These are phyloP conservation scores for Mixia osmundae DNA, from an alignment of 1,284 basidiomycete genomes.

Conservation along the genomic window DNA sequence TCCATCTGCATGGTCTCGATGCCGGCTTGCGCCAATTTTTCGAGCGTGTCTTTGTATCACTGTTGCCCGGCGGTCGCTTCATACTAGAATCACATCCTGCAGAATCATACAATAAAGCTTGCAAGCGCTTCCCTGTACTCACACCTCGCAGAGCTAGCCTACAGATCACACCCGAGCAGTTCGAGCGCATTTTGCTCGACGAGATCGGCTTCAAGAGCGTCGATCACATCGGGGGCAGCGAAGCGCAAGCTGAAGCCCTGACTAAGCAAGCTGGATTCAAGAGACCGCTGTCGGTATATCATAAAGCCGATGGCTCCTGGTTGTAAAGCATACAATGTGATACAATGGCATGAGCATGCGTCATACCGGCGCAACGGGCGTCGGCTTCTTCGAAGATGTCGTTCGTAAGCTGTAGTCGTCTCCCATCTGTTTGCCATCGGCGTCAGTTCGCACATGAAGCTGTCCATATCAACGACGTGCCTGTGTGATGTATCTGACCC, in stretches of 20 bases:
- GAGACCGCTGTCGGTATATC: constrained; percentile 8
- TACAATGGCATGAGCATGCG: too few relatives aligned
- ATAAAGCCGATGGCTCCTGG: constrained; percentile 8
- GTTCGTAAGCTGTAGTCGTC: too few relatives aligned
- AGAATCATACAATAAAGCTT: constrained; percentile 50
- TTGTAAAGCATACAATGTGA: constrained; percentile 4
- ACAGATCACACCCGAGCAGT: constrained; percentile 22
- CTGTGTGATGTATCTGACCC: constrained; percentile 62
- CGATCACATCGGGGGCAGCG: constrained; percentile 31
- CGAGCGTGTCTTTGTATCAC: constrained; percentile 31
- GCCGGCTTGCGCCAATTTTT: constrained; percentile 41
- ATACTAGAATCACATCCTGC: constrained; percentile 54
- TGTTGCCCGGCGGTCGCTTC: constrained; percentile 36
- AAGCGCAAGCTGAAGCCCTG: constrained; percentile 31
- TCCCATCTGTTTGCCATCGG: too few relatives aligned
- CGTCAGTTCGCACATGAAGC: too few relatives aligned
- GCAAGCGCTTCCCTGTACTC: constrained; percentile 27
- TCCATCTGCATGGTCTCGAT: constrained; percentile 52
- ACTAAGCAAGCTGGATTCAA: constrained; percentile 6
- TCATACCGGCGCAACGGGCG: too few relatives aligned
- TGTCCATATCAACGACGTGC: too few relatives aligned
- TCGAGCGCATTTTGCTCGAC: constrained; percentile 29
- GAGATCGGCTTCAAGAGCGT: constrained; percentile 37
- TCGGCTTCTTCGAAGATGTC: too few relatives aligned
- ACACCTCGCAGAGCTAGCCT: constrained; percentile 1